A percentile compares a stretch with the other conserved stretches of the same genome.
phyloP scores from a whole-genome alignment of 2,329 filamentous ascomycete species.

The Aspergillus brasiliensis region DNA sequence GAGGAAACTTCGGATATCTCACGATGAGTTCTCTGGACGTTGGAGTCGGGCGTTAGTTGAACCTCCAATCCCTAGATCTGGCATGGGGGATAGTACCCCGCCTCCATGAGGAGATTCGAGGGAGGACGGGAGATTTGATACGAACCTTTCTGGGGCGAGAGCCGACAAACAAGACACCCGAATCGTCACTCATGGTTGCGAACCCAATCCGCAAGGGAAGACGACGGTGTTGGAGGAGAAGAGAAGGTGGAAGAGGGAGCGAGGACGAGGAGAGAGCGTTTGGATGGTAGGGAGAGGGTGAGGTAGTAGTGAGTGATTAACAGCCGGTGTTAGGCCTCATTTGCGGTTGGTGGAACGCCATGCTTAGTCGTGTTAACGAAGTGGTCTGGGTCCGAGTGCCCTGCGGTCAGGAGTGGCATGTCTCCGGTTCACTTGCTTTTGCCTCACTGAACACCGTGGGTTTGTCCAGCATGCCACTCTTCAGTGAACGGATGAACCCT shows the following conservation, averaged over 20 bases:
- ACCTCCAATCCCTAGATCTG: slow-evolving; percentile 1
- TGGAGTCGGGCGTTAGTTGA: slow-evolving; percentile 23
- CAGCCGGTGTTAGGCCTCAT: slow-evolving; percentile 12
- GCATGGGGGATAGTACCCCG: slow-evolving; percentile 25
- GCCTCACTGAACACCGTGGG: neutral
- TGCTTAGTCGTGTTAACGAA: slow-evolving; percentile 14
- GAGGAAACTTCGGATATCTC: slow-evolving; percentile 39
- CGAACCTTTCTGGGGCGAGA: slow-evolving; percentile 44
- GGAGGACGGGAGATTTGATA: slow-evolving; percentile 6
- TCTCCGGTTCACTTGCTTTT: neutral
- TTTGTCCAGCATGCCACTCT: neutral
- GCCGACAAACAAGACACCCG: slow-evolving; percentile 39
- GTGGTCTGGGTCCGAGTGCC: slow-evolving; percentile 17
- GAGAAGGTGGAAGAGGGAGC: slow-evolving; percentile 9
- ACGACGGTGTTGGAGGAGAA: neutral
- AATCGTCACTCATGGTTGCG: slow-evolving; percentile 40
- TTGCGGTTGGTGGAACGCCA: slow-evolving; percentile 17
- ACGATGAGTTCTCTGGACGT: slow-evolving; percentile 34
- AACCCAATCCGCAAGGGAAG: neutral
- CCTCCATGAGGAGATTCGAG: slow-evolving; percentile 12
- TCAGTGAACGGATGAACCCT: neutral
- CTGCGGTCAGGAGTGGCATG: slow-evolving; percentile 18
- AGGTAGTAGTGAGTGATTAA: slow-evolving; percentile 12
- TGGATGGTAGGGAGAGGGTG: slow-evolving; percentile 7
- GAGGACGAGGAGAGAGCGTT: slow-evolving; percentile 8